These are phyloP conservation scores for Chaetomium sp. DNA, from an alignment of 2,329 filamentous ascomycete genomes.

Conservation along the genomic window DNA sequence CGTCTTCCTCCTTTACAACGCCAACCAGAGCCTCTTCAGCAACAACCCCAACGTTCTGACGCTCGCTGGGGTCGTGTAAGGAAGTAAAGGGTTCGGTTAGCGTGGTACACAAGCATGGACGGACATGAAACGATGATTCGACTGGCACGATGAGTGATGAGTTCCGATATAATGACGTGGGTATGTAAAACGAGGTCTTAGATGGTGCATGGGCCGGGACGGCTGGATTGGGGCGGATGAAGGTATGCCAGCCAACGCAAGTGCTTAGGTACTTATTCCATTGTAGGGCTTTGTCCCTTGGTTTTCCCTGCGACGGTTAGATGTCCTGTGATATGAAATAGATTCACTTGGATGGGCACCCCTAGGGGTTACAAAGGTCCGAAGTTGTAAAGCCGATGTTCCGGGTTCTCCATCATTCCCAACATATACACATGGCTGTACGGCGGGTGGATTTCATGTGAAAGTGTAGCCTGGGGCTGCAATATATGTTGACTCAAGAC, in stretches of 20 bases:
- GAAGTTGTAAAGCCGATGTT: neutral
- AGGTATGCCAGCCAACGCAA: neutral
- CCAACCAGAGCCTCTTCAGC: constrained; percentile 40
- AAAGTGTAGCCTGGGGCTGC: no score
- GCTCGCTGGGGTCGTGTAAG: constrained; percentile 36
- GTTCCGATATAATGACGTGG: constrained; percentile 29
- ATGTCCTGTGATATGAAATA: neutral
- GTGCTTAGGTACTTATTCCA: neutral
- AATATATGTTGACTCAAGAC: no score
- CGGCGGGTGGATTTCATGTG: no score
- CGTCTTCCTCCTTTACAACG: constrained; percentile 51
- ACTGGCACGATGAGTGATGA: constrained; percentile 32
- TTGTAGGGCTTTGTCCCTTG: neutral
- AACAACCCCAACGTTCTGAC: constrained; percentile 38
- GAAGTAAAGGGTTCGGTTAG: constrained; percentile 1
- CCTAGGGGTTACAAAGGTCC: neutral
- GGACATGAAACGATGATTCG: constrained; percentile 26
- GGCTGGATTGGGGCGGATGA: neutral
- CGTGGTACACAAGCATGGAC: constrained; percentile 20
- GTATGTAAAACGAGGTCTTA: constrained; percentile 13
- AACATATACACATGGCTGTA: no score
- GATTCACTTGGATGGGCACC: neutral
- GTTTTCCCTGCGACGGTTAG: neutral
- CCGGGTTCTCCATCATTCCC: no score
- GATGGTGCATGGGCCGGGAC: constrained; percentile 13